These are phyloP conservation scores for Aureobasidium subglaciale DNA, from an alignment of 2,329 filamentous ascomycete species.

Conservation along the genomic window DNA sequence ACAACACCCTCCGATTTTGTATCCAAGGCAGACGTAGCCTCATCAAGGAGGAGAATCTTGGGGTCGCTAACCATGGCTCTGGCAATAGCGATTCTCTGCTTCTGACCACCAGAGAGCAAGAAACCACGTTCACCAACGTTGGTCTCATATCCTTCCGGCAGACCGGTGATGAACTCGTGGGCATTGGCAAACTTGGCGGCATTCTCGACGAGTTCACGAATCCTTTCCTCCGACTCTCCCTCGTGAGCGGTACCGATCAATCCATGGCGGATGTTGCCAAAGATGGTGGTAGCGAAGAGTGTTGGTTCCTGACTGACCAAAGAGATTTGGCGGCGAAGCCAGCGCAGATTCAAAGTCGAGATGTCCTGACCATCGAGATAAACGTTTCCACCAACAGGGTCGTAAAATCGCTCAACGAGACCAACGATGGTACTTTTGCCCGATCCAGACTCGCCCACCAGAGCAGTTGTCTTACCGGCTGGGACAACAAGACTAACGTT, in stretches of 20 bases:
- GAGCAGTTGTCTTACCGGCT: constrained; percentile 82
- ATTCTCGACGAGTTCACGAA: constrained; percentile 63
- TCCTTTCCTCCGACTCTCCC: constrained; percentile 57
- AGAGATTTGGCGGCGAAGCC: constrained; percentile 87
- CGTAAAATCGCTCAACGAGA: constrained; percentile 88
- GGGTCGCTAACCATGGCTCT: constrained; percentile 85
- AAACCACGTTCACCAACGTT: constrained; percentile 95
- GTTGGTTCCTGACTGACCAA: constrained; percentile 90
- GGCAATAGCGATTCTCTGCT: constrained; percentile 93
- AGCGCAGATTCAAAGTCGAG: constrained; percentile 72
- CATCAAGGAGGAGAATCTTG: constrained; percentile 85
- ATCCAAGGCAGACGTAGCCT: constrained; percentile 89
- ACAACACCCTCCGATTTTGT: constrained; percentile 93
- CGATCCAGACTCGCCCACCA: constrained; percentile 89
- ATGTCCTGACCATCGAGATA: constrained; percentile 79
- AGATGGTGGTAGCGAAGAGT: constrained; percentile 84
- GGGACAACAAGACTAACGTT: constrained; percentile 73
- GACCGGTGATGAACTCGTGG: constrained; percentile 75
- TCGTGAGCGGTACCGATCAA: constrained; percentile 79
- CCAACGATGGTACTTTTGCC: constrained; percentile 95
- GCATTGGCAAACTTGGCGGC: constrained; percentile 90
- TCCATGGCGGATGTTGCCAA: constrained; percentile 82
- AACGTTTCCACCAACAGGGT: constrained; percentile 73
- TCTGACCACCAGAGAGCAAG: constrained; percentile 86
- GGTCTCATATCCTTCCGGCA: constrained; percentile 87